Conservation (phyloP, 2,329 filamentous ascomycete species). For the Colletotrichum incanum region DNA sequence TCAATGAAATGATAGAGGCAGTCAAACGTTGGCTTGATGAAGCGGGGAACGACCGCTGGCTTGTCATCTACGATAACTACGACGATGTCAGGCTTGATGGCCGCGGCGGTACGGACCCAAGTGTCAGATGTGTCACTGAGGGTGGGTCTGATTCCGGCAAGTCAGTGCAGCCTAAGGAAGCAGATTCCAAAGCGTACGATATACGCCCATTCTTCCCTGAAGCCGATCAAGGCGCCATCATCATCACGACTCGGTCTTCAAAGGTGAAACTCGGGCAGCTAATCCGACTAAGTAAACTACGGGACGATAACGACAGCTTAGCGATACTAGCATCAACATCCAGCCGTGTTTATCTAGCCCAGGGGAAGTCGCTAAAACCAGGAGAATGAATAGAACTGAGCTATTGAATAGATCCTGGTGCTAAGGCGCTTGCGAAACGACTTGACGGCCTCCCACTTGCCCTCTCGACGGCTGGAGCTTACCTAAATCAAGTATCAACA, state of each 20-base stretch:
- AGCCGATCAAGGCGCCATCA: constrained; percentile 57
- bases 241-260: constrained; percentile 58
- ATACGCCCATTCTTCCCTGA: constrained; percentile 51
- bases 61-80: constrained; percentile 61
- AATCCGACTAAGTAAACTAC: constrained; percentile 54
- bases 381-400: background rate
- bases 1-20: constrained; percentile 48
- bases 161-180: constrained; percentile 14
- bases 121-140: background rate
- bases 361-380: constrained; percentile 47
- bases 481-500: constrained; percentile 56
- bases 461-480: constrained; percentile 62
- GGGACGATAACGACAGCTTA: constrained; percentile 49
- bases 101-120: background rate
- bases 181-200: constrained; percentile 47
- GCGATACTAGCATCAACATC: constrained; percentile 51
- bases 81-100: constrained; percentile 53
- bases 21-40: constrained; percentile 57
- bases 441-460: constrained; percentile 64
- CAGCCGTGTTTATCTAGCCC: constrained; percentile 42
- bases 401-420: constrained; percentile 49
- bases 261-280: constrained; percentile 51
- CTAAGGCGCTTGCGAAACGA: constrained; percentile 49
- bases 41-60: constrained; percentile 54
- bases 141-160: background rate